Conservation (phyloP, 345 rosid species). For the Salix caprea region DNA sequence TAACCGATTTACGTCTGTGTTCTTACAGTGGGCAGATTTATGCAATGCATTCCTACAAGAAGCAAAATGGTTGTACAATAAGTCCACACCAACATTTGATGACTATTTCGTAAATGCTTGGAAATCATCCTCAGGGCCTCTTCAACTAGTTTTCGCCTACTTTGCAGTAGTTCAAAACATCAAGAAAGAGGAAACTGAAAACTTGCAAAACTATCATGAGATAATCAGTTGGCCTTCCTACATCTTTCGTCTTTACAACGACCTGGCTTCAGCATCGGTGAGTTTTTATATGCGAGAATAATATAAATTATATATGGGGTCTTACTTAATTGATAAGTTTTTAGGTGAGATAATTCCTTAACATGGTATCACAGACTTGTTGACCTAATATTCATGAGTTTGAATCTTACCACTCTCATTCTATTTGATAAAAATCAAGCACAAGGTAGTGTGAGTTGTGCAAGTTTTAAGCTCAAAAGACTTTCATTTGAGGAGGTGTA, state of each 20-base stretch:
- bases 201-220: conserved; percentile 20
- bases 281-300: background rate
- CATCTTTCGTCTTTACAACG: conserved; percentile 40
- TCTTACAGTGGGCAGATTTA: conserved; percentile 40
- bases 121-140: conserved; percentile 21
- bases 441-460: too few species aligned
- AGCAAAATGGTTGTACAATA: conserved; percentile 29
- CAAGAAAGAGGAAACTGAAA: conserved; percentile 14
- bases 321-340: too few species aligned
- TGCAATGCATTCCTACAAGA: conserved; percentile 39
- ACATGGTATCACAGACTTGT: too few species aligned
- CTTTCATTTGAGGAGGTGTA: too few species aligned
- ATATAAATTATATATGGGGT: too few species aligned
- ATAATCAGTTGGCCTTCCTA: conserved; percentile 32
- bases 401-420: too few species aligned
- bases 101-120: conserved; percentile 40
- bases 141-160: conserved; percentile 25
- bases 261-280: conserved; percentile 38
- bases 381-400: too few species aligned
- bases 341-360: too few species aligned
- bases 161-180: conserved; percentile 1
- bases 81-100: conserved; percentile 24
- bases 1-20: background rate
- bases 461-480: too few species aligned
- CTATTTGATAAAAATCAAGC: too few species aligned